Conservation (phyloP, 2,329 filamentous ascomycete genomes). For the Arthrinium puccinioides region DNA sequence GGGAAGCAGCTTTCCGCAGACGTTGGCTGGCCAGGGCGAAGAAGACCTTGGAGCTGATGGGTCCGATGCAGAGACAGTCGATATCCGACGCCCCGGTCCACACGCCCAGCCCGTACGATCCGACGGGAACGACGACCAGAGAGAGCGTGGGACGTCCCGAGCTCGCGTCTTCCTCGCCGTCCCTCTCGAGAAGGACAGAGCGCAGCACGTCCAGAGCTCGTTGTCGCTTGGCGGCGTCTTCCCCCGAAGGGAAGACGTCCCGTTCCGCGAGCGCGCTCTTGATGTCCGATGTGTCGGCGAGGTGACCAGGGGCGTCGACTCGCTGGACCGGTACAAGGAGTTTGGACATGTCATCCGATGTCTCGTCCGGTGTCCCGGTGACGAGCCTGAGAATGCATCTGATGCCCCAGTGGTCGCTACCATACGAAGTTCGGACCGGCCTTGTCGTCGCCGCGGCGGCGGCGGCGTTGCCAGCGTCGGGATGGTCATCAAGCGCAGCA, state of each 20-base stretch:
- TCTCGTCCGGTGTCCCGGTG: constrained; percentile 3
- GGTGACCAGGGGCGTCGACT: constrained; percentile 17
- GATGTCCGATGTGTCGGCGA: constrained; percentile 27
- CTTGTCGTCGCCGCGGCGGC: no score
- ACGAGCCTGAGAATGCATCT: constrained; percentile 31
- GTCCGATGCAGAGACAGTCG: constrained; percentile 58
- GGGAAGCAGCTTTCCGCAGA: constrained; percentile 36
- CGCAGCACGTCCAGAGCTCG: constrained; percentile 39
- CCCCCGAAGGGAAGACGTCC: constrained; percentile 36
- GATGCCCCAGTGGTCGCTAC: constrained; percentile 55
- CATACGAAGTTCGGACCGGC: no score
- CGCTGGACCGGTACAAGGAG: constrained; percentile 26
- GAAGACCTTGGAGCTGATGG: constrained; percentile 53
- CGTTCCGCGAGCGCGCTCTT: constrained; percentile 27
- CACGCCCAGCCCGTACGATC: constrained; percentile 56
- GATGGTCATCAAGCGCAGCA: background rate
- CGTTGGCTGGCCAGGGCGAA: constrained; percentile 51
- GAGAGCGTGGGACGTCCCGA: constrained; percentile 20
- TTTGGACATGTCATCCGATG: constrained; percentile 12
- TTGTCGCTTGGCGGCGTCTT: constrained; percentile 33
- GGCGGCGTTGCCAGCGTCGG: constrained; percentile 3
- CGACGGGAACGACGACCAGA: constrained; percentile 53
- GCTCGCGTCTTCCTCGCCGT: constrained; percentile 8
- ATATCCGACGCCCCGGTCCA: constrained; percentile 57
- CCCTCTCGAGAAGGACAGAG: constrained; percentile 28